These are phyloP conservation scores for Penicillium sp. DNA, from an alignment of 2,329 filamentous ascomycete species.

Conservation along the genomic window DNA sequence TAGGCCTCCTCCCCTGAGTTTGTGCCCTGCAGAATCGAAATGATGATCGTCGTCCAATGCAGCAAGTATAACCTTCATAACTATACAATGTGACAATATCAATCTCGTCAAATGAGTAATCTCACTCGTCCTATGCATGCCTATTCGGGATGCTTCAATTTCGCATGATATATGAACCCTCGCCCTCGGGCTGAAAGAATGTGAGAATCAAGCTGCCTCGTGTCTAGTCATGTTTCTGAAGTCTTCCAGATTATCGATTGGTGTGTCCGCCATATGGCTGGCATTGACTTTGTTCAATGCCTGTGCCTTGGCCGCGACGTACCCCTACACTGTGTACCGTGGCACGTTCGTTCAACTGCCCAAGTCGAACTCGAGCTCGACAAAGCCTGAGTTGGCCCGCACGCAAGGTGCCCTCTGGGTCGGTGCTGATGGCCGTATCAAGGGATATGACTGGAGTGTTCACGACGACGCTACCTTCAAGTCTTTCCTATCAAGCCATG, in stretches of 20 bases:
- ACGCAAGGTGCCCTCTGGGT: constrained; percentile 50
- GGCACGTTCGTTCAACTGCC: constrained; percentile 64
- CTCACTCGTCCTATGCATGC: neutral
- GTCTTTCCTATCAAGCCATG: constrained; percentile 32
- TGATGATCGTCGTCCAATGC: neutral
- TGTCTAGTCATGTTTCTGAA: neutral
- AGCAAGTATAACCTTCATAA: neutral
- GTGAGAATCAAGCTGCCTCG: neutral
- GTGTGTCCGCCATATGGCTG: neutral
- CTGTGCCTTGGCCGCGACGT: neutral
- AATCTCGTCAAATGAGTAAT: neutral
- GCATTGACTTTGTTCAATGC: neutral
- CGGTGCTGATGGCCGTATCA: constrained; percentile 34
- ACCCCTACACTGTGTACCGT: constrained; percentile 49
- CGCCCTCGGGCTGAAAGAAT: neutral
- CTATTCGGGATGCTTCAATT: neutral
- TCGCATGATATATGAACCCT: neutral
- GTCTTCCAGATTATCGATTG: neutral
- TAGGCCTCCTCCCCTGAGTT: neutral
- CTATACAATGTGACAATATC: neutral
- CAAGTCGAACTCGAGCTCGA: constrained; percentile 24
- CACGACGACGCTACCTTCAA: constrained; percentile 27
- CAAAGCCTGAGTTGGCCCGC: constrained; percentile 56
- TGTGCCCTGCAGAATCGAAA: neutral
- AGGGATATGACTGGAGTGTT: constrained; percentile 38